Percentiles rank a stretch among this genome's conserved stretches.
Conservation (phyloP, 2,329 filamentous ascomycete genomes). For the Fusarium sp. region DNA sequence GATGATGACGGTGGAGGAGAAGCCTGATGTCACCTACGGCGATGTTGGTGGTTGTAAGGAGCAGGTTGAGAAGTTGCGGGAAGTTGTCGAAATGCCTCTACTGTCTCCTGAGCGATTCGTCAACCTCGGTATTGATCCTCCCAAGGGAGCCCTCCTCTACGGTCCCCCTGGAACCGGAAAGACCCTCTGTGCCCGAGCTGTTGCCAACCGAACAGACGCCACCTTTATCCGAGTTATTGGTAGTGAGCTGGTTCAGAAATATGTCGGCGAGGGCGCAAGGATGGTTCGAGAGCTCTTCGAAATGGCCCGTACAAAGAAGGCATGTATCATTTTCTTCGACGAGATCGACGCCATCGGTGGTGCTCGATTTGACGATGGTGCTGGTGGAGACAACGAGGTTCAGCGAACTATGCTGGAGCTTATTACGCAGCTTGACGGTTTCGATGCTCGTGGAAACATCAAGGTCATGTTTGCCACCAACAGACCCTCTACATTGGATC, state of each 20-base stretch:
- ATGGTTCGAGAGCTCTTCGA: constrained; percentile 99
- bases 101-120: constrained; percentile 97
- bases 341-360: constrained; percentile 97
- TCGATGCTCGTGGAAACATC: constrained; percentile 96
- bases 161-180: constrained; percentile 98
- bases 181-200: constrained; percentile 95
- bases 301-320: constrained; percentile 99
- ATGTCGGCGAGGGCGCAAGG: constrained; percentile 95
- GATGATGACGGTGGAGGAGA: constrained; percentile 99
- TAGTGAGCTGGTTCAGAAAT: constrained; percentile 97
- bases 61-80: constrained; percentile 98
- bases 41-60: constrained; percentile 99
- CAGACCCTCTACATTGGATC: constrained; percentile 92
- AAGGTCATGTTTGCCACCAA: constrained; percentile 99
- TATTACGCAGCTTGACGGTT: constrained; percentile 96
- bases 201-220: constrained; percentile 96
- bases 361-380: constrained; percentile 95
- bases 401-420: constrained; percentile 98
- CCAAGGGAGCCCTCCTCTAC: constrained; percentile 96
- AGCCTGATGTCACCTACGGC: constrained; percentile 98
- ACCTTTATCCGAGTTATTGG: constrained; percentile 99
- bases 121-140: constrained; percentile 97
- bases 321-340: constrained; percentile 97
- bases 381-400: constrained; percentile 96
- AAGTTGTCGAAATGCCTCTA: constrained; percentile 98